phyloP scores from a whole-genome alignment of 2,329 filamentous ascomycete species.

The Septoria linicola region DNA sequence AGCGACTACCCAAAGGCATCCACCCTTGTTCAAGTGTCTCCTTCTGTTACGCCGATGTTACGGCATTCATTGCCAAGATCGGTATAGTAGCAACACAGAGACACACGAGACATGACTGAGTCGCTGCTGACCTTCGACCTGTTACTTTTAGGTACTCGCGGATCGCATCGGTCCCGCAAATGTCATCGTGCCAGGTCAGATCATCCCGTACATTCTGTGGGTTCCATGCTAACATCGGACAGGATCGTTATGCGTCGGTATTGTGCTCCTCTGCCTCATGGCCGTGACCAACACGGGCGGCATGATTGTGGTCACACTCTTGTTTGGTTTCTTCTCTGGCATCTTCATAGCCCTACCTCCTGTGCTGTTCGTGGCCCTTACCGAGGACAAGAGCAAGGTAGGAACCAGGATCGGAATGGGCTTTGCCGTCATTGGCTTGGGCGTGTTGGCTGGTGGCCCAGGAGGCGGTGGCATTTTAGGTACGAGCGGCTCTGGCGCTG shows the following conservation, averaged over 20 bases:
- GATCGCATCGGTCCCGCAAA: conserved; percentile 44
- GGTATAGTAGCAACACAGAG: too few species aligned
- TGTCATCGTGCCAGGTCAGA: conserved; percentile 35
- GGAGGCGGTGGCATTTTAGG: conserved; percentile 57
- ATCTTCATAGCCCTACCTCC: conserved; percentile 46
- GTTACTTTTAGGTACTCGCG: too few species aligned
- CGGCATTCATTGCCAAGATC: too few species aligned
- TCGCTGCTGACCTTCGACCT: too few species aligned
- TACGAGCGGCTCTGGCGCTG: conserved; percentile 50
- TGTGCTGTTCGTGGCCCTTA: conserved; percentile 43
- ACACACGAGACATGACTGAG: too few species aligned
- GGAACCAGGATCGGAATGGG: conserved; percentile 38
- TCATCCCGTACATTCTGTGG: background rate
- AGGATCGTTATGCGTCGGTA: conserved; percentile 36
- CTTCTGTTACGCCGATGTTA: too few species aligned
- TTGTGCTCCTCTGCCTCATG: conserved; percentile 41
- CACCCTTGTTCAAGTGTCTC: too few species aligned
- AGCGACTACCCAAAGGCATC: too few species aligned
- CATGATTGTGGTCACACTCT: conserved; percentile 39
- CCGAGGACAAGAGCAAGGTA: conserved; percentile 43
- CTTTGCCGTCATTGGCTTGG: conserved; percentile 39
- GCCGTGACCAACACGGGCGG: conserved; percentile 37
- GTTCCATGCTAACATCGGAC: conserved; percentile 11
- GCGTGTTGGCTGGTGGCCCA: conserved; percentile 40
- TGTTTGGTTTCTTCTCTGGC: conserved; percentile 48